Base-by-base conservation (phyloP, 495 filamentous ascomycete species). In the Lophium mytilinum region DNA sequence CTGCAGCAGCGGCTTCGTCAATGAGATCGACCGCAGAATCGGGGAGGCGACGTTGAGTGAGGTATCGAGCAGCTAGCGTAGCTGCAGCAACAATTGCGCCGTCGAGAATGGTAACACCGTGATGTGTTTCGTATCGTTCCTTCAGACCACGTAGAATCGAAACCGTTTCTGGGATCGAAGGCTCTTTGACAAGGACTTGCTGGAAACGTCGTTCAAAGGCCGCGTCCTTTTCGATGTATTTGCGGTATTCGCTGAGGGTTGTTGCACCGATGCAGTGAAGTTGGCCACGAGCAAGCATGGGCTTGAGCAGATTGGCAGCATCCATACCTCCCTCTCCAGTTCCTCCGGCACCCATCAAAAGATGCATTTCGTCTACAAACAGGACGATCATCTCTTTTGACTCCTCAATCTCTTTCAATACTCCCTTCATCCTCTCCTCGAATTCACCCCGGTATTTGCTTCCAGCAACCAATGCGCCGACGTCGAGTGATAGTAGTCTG, bases 391-490 rank as follows among this genome's bases (percentile, higher is more conserved):
- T 95, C 30, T 98, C 90, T 68, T 92, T 90, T n/a, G 90, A 90
- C 52, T 96, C 88, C 53, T 90, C 81, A 50, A 98, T 96, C 68
- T 98, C 93, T 69, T 97, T 97, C 53, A 98, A 75, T 15, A 98
- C 91, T 11, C 93, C 89, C 78, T 98, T 98, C 90, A 98, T 95
- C 57, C 93, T 81, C 75, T 98, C 93, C 69, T 98, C 93, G 63
- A 98, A 98, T 71, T 98, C 93, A 70, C 93, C 93, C 46, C 93
- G 80, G 76, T 92, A 98, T 71, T 98, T 98, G 79, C 90, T 96
- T 52, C 93, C 93, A 24, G 93, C 93, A 48, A 98, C 91, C 39
- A 98, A 74, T 9, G 92, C 85, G 56, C 93, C 93, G 52, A 98
- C 93, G 67, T 98, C 93, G 11, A 98, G 80, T 9, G 92, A 94